phyloP scores from a whole-genome alignment of 495 filamentous ascomycete species.

The Aspergillus haitiensis region DNA sequence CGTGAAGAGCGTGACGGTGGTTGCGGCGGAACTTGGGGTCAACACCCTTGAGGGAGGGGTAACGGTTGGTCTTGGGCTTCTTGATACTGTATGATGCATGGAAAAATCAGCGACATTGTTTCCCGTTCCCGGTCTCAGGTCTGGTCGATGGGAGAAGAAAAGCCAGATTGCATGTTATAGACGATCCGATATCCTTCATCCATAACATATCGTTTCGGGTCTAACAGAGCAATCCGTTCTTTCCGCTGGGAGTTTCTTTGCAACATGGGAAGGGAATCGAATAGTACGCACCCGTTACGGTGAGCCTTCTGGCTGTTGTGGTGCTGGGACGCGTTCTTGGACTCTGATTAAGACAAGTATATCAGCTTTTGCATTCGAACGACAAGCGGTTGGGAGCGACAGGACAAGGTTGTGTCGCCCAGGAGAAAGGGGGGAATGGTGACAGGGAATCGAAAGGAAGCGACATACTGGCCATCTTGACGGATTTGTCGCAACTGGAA shows the following conservation, averaged over 20 bases:
- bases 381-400: background rate
- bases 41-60: conserved; percentile 97
- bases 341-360: conserved; percentile 60
- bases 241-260: background rate
- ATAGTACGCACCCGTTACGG: conserved; percentile 81
- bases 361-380: conserved; percentile 29
- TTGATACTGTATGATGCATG: conserved; percentile 73
- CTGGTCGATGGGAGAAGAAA: background rate
- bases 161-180: conserved; percentile 6
- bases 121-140: conserved; percentile 16
- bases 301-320: conserved; percentile 96
- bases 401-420: background rate
- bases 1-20: conserved; percentile 98
- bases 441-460: conserved; percentile 7
- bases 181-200: conserved; percentile 4
- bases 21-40: conserved; percentile 99
- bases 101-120: conserved; percentile 33
- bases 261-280: background rate
- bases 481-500: conserved; percentile 47
- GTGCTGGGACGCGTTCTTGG: conserved; percentile 99
- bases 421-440: background rate
- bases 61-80: conserved; percentile 98
- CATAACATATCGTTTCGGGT: background rate
- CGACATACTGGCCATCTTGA: conserved; percentile 56
- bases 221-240: conserved; percentile 17